phyloP scores from a whole-genome alignment of 2,329 filamentous ascomycete genomes.

The Colletotrichum theobromicola region DNA sequence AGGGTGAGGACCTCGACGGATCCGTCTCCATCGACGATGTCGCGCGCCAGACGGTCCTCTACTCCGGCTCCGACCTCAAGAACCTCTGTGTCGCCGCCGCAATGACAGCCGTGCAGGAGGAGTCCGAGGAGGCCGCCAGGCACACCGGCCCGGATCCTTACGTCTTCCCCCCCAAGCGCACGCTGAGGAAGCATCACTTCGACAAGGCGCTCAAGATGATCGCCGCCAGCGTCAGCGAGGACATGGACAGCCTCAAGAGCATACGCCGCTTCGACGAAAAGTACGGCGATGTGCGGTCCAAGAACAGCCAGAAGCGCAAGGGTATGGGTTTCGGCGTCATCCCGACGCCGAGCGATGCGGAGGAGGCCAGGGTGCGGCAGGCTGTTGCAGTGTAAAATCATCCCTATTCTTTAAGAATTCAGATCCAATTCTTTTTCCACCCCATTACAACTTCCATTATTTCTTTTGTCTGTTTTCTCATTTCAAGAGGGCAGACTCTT shows the following conservation, averaged over 20 bases:
- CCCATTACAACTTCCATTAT: neutral
- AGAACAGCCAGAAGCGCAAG: constrained; percentile 54
- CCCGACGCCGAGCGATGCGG: constrained; percentile 40
- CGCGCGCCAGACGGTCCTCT: constrained; percentile 73
- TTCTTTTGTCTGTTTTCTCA: neutral
- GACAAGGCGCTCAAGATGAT: constrained; percentile 87
- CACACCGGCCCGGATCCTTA: constrained; percentile 49
- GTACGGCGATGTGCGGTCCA: constrained; percentile 77
- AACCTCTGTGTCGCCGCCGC: constrained; percentile 82
- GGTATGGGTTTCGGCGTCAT: constrained; percentile 65
- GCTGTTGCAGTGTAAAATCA: constrained; percentile 1
- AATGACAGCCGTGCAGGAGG: constrained; percentile 79
- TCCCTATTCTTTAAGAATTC: neutral
- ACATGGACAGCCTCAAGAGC: constrained; percentile 84
- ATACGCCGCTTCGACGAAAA: constrained; percentile 97
- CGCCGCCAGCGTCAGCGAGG: constrained; percentile 88
- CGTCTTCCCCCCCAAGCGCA: constrained; percentile 72
- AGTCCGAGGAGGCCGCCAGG: constrained; percentile 51
- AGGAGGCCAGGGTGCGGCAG: constrained; percentile 50
- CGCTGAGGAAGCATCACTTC: constrained; percentile 75
- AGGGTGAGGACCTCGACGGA: constrained; percentile 66
- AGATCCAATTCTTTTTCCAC: neutral
- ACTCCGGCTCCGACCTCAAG: constrained; percentile 85
- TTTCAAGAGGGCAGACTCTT: neutral
- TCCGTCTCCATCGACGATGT: constrained; percentile 67